Percentiles rank a stretch among this genome's conserved stretches.
Conservation (phyloP, 306 rosid species). For the Trichosanthes truncata region DNA sequence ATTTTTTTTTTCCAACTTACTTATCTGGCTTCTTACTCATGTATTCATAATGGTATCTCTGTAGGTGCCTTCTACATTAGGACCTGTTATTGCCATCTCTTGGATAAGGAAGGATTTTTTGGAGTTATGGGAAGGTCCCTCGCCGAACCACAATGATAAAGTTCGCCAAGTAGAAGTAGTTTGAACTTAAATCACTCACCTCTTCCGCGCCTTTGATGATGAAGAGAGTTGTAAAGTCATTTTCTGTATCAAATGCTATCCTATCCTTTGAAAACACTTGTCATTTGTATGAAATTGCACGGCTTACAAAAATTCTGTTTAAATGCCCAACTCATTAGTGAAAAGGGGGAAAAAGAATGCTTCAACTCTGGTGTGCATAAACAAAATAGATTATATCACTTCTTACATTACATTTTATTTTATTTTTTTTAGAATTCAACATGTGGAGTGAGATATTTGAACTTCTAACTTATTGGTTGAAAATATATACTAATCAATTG, state of each 20-base stretch:
- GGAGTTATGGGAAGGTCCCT: conserved; percentile 85
- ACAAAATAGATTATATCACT: neutral
- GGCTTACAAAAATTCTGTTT: conserved; percentile 1
- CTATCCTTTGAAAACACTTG: neutral
- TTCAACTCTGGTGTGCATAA: neutral
- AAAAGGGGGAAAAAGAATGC: neutral
- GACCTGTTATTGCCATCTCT: conserved; percentile 63
- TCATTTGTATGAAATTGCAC: neutral
- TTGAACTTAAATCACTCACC: neutral
- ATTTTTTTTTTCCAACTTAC: too few species aligned
- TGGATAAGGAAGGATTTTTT: conserved; percentile 74
- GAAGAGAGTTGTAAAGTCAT: conserved; percentile 49
- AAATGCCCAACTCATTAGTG: neutral
- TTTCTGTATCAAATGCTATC: conserved; percentile 21
- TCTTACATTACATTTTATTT: neutral
- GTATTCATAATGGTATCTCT: conserved; percentile 13
- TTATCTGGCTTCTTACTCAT: neutral
- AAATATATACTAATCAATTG: too few species aligned
- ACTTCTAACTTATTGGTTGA: too few species aligned
- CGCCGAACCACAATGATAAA: conserved; percentile 47
- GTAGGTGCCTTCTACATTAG: conserved; percentile 92
- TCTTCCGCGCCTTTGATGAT: neutral
- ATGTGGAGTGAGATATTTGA: too few species aligned
- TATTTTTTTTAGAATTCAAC: too few species aligned
- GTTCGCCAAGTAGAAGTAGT: conserved; percentile 55